A percentile compares a stretch with the other conserved stretches of the same genome.
These are phyloP conservation scores for Knoxdaviesia proteae DNA, from an alignment of 2,329 filamentous ascomycete species.

Conservation along the genomic window DNA sequence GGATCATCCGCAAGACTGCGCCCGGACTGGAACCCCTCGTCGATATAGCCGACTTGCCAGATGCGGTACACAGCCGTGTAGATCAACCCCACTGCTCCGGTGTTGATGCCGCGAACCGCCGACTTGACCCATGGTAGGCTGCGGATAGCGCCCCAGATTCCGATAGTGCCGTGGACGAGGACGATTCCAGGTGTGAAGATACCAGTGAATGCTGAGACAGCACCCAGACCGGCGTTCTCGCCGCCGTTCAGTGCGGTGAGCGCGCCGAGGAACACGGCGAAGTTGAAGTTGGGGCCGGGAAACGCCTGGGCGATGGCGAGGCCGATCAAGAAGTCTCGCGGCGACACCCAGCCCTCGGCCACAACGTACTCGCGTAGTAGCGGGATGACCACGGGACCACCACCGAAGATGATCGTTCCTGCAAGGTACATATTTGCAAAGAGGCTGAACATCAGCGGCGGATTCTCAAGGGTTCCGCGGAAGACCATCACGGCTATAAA, in stretches of 20 bases:
- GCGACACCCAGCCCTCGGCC: constrained; percentile 45
- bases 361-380: constrained; percentile 43
- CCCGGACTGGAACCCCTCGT: constrained; percentile 23
- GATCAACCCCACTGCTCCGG: constrained; percentile 37
- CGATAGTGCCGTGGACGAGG: constrained; percentile 27
- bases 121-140: constrained; percentile 23
- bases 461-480: constrained; percentile 17
- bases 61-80: constrained; percentile 44
- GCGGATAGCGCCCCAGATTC: constrained; percentile 31
- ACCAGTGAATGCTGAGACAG: constrained; percentile 26
- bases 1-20: constrained; percentile 34
- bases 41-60: constrained; percentile 40
- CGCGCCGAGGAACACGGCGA: constrained; percentile 33
- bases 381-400: constrained; percentile 44
- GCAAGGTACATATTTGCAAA: constrained; percentile 58
- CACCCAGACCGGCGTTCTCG: constrained; percentile 8
- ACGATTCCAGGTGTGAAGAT: constrained; percentile 31
- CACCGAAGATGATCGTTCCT: constrained; percentile 46
- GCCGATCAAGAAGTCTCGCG: constrained; percentile 52
- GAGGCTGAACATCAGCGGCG: constrained; percentile 31
- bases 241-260: constrained; percentile 20
- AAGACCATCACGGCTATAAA: constrained; percentile 36
- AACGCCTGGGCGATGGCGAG: constrained; percentile 53
- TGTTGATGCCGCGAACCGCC: constrained; percentile 33
- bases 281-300: constrained; percentile 28